A percentile compares a stretch with the other conserved stretches of the same genome.
Evolutionary conservation across 805 yeast species (phyloP).

Genomic region (Wickerhamomyces bisporus): DNA sequence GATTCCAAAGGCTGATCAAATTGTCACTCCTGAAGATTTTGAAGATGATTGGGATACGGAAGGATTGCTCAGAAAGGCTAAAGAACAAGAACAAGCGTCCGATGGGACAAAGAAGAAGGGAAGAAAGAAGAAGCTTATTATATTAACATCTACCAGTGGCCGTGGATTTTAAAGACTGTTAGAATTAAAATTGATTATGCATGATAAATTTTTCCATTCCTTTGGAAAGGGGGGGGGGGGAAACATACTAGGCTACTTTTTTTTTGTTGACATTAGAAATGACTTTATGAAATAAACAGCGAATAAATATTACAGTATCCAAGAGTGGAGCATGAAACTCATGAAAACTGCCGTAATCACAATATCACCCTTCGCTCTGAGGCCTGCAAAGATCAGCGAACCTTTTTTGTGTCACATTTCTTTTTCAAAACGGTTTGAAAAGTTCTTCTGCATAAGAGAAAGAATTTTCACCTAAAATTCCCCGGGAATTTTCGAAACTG

Average conservation of each 20-base stretch:
- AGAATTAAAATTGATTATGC: not conserved
- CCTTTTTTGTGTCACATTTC: not conserved
- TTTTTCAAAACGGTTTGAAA: not conserved
- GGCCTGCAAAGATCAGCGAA: no score
- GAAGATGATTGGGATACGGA: slow-evolving; percentile 28
- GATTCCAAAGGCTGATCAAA: slow-evolving; percentile 27
- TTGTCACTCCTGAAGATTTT: slow-evolving; percentile 24
- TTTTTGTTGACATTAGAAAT: no score
- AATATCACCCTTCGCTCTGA: no score
- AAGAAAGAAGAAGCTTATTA: slow-evolving; percentile 14
- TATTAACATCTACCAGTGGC: slow-evolving; percentile 11
- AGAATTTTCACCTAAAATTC: slow-evolving; percentile 1
- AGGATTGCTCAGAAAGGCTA: slow-evolving; percentile 18
- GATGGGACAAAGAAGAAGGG: slow-evolving; percentile 16
- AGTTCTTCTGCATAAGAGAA: not conserved
- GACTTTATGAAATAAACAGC: no score
- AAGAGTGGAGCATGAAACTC: no score
- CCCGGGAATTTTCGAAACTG: not conserved
- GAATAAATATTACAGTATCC: no score
- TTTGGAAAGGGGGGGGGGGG: no score
- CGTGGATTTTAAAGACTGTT: not conserved
- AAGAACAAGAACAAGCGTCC: slow-evolving; percentile 4
- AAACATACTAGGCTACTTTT: no score
- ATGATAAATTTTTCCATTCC: no score
- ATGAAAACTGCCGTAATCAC: no score